phyloP scores from a whole-genome alignment of 1,139 yeast species.

The Lodderomyces orthopsilosis region DNA sequence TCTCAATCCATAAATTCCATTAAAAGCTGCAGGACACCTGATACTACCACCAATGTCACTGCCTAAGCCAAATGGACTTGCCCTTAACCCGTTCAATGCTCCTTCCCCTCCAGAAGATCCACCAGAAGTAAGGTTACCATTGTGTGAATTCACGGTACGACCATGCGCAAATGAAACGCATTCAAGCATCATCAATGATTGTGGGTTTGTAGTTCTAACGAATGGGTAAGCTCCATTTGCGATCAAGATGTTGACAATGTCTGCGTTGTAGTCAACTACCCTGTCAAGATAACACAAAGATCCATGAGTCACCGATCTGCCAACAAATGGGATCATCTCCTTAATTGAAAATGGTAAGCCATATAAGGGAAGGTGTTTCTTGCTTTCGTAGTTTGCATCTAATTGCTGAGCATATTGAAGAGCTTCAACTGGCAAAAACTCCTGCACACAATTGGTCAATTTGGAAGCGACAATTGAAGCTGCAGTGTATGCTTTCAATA shows the following conservation, averaged over 20 bases:
- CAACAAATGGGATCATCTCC: constrained; percentile 19
- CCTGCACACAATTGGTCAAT: constrained; percentile 22
- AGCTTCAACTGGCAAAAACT: constrained; percentile 20
- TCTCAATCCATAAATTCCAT: constrained; percentile 26
- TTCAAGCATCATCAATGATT: constrained; percentile 55
- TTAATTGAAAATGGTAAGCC: constrained; percentile 26
- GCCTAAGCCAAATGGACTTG: constrained; percentile 26
- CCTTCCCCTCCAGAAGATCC: constrained; percentile 30
- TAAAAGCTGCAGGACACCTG: constrained; percentile 27
- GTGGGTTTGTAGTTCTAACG: constrained; percentile 54
- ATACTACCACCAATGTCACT: constrained; percentile 32
- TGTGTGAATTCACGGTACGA: constrained; percentile 52
- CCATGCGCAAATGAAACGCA: constrained; percentile 50
- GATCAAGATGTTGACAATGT: constrained; percentile 18
- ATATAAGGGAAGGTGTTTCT: constrained; percentile 18
- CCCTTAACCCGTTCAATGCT: constrained; percentile 22
- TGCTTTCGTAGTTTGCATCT: constrained; percentile 16
- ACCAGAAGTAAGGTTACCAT: constrained; percentile 53
- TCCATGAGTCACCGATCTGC: constrained; percentile 21
- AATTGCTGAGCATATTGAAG: constrained; percentile 18
- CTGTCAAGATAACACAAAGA: constrained; percentile 21
- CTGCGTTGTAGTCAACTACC: constrained; percentile 22
- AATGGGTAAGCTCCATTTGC: constrained; percentile 21
- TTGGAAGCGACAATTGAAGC: constrained; percentile 22
- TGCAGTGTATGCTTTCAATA: constrained; percentile 27